Evolutionary conservation across 2,329 filamentous ascomycete species (phyloP), one percentile per base, ranked within the genome.

Genomic region (Domatiomyces globalis): DNA sequence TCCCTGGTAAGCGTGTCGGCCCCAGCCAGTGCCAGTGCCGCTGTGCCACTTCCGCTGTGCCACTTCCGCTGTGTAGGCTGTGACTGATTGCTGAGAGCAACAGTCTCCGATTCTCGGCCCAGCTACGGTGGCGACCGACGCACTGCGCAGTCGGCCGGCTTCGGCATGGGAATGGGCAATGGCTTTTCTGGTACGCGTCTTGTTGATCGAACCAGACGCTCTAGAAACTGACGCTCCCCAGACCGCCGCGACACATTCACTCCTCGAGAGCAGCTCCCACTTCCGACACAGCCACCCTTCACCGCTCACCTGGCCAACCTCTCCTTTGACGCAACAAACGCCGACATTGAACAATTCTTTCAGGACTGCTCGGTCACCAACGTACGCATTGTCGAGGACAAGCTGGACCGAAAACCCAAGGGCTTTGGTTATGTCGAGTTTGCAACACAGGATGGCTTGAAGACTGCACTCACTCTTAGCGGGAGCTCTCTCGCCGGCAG

Each of bases 351-450:
- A 61, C 85, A 88, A 49, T 92, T 96, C 65, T 94, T 98, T 65
- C 72, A 76, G 49, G 86, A 77, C 51, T 95, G 90, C 68, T 79
- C 87, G 58, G 83, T 95, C 61, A 85, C 85, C 59, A 95, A 81
- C 66, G 87, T 98, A 59, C 86, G 92, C 63, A 88, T 98, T 63
- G 94, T 98, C 58, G 90, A 95, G 73, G 94, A 98, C 71, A 92
- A 90, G 66, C 77, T 95, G 67, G 85, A 92, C 66, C 81, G 84
- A 69, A 88, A 89, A 65, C 92, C 92, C 59, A 98, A 98, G 75
- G 92, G 92, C 47, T 98, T 98, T 63, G 92, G 90, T 56, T 98
- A 98, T 67, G 90, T 94, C 59, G 92, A 98, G 69, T 98, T 98
- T 64, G 81, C 77, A 59, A 83, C 81, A 49, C 73, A 92, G 45